Evolutionary conservation across 768 basidiomycete species (phyloP), one percentile per base, ranked within the genome.

Genomic region (Pisolithus sp.): DNA sequence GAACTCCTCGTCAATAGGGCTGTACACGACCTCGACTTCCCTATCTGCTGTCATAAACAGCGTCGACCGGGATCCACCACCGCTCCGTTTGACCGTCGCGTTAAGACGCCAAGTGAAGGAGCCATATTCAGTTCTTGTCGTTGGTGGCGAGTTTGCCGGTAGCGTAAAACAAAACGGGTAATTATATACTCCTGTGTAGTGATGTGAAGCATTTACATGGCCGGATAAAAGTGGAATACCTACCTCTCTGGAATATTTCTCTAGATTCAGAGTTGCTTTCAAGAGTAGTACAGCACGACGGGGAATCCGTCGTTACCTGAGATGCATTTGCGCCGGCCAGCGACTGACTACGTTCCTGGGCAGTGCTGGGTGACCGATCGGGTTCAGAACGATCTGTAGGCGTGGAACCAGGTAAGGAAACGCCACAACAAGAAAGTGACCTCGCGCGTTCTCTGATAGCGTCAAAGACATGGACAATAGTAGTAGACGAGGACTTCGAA

Each of bases 151-250:
- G 53, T 80, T 77, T 5, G 81, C 74, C 0, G 95, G 91, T 50
- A 99, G 83, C 17, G 83, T 75, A 66, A 97, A 93, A 13, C 89
- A 89, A 61, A 99, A 88, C 3, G 95, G 95, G 68, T 92, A 98
- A 17, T 86, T 91, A 65, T 98, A 97, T 5, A 83, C 87, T 18
- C 93, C 93, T 89, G 58, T 30, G 53, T 20, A 38, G 8, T 40
- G n/a, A 15, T 20, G 39, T 20, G 39, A 24, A 95, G 92, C 17
- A 82, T 85, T 18, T 91, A 87, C 86, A 58, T 30, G 53, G 12
- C 36, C 30, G 24, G 48, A 23, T 46, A 24, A n/a, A n/a, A 49
- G 31, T 40, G 37, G 23, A 20, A 43, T 26, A 67, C 73, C 37
- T 49, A 87, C 93, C 93, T 71, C 87, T 83, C 59, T 84, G 81